A percentile compares a stretch with the other conserved stretches of the same genome.
Conservation (phyloP, 2,329 filamentous ascomycete genomes). For the Fusarium albidum region DNA sequence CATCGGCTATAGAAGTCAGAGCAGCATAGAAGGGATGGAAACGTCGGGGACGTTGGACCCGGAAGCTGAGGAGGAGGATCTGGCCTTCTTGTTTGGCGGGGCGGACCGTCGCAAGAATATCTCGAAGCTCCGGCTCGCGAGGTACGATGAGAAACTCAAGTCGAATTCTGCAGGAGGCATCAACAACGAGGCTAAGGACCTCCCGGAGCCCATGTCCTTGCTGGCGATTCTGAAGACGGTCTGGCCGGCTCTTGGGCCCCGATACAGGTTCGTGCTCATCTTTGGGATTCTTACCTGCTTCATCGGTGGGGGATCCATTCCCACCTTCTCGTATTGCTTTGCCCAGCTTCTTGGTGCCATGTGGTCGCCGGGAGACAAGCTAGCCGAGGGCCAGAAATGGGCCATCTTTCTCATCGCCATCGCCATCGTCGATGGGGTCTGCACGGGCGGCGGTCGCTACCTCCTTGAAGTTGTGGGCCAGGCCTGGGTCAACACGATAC, state of each 20-base stretch:
- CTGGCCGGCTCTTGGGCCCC: slow-evolving; percentile 68
- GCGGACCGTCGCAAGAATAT: slow-evolving; percentile 44
- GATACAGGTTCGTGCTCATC: slow-evolving; percentile 63
- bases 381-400: slow-evolving; percentile 67
- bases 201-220: slow-evolving; percentile 27
- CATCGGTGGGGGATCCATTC: slow-evolving; percentile 72
- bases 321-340: slow-evolving; percentile 79
- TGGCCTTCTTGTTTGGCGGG: slow-evolving; percentile 32
- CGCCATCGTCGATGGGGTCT: slow-evolving; percentile 70
- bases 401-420: slow-evolving; percentile 74
- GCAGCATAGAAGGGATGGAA: slow-evolving; percentile 12
- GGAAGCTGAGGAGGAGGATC: slow-evolving; percentile 28
- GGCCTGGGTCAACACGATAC: slow-evolving; percentile 77
- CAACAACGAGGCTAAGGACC: not conserved
- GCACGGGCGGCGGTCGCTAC: slow-evolving; percentile 73
- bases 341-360: slow-evolving; percentile 77
- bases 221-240: slow-evolving; percentile 60
- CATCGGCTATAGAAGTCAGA: slow-evolving; percentile 12
- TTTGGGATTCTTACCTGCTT: slow-evolving; percentile 69
- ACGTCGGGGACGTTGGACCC: slow-evolving; percentile 1
- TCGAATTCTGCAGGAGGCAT: not conserved
- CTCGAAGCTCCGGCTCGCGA: slow-evolving; percentile 15
- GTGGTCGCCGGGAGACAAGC: slow-evolving; percentile 61
- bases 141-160: not conserved
- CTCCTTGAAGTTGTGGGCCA: slow-evolving; percentile 77